These are phyloP conservation scores for Alternaria ethzedia DNA, from an alignment of 2,329 filamentous ascomycete species.

Conservation along the genomic window DNA sequence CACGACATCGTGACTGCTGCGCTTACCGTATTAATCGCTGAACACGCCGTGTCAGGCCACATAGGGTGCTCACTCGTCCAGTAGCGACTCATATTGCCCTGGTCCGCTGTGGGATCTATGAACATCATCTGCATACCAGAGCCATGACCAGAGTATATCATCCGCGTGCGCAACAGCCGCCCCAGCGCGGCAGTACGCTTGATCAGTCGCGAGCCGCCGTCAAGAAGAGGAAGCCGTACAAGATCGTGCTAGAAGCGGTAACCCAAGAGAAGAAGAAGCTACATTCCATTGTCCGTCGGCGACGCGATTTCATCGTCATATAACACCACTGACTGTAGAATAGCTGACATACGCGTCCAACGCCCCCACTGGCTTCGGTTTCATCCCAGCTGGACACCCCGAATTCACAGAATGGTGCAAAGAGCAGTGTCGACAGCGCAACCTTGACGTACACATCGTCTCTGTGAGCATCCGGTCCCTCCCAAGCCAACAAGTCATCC, in stretches of 20 bases:
- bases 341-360: constrained; percentile 63
- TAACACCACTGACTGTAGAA: constrained; percentile 40
- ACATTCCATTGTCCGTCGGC: constrained; percentile 54
- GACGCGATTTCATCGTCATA: constrained; percentile 2
- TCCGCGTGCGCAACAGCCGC: constrained; percentile 26
- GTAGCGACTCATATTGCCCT: constrained; percentile 3
- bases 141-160: constrained; percentile 39
- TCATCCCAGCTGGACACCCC: constrained; percentile 66
- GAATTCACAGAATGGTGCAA: constrained; percentile 64
- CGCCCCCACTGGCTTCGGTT: constrained; percentile 65
- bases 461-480: constrained; percentile 58
- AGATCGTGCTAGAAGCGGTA: constrained; percentile 64
- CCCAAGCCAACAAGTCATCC: neutral
- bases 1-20: constrained; percentile 5
- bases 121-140: constrained; percentile 7
- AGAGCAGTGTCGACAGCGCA: constrained; percentile 63
- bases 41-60: constrained; percentile 12
- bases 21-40: constrained; percentile 22
- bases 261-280: constrained; percentile 67
- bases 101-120: constrained; percentile 19
- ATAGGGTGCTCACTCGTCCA: neutral
- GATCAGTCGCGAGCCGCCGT: constrained; percentile 31
- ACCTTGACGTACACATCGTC: constrained; percentile 63
- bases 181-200: constrained; percentile 22
- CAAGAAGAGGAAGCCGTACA: constrained; percentile 57